phyloP scores from a whole-genome alignment of 352 stramenopile species.

The Blastocystis sp. region DNA sequence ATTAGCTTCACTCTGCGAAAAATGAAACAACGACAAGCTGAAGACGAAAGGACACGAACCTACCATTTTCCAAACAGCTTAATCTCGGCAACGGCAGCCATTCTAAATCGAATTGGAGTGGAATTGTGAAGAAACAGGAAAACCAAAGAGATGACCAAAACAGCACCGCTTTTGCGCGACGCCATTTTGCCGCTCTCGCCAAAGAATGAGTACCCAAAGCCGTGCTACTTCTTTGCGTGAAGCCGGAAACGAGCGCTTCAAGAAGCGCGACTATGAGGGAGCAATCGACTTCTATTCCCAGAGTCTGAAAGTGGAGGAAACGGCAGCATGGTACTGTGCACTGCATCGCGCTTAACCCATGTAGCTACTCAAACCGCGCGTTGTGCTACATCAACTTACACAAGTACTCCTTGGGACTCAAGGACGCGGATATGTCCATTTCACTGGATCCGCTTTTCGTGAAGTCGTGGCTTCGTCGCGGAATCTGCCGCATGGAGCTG shows the following conservation, averaged over 20 bases:
- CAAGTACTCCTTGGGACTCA: background rate
- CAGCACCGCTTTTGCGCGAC: background rate
- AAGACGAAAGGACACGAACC: no score
- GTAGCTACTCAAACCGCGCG: slow-evolving; percentile 23
- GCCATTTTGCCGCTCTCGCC: background rate
- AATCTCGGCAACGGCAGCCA: no score
- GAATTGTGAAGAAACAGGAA: no score
- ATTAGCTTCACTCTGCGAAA: no score
- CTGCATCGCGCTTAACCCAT: background rate
- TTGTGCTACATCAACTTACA: slow-evolving; percentile 25
- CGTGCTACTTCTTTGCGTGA: background rate
- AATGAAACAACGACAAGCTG: no score
- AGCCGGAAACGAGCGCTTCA: background rate
- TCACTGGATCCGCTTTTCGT: background rate
- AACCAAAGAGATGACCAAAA: no score
- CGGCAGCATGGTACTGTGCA: slow-evolving; percentile 8
- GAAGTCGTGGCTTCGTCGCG: slow-evolving; percentile 19
- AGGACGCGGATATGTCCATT: background rate
- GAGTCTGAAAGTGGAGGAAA: background rate
- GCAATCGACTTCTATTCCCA: slow-evolving; percentile 25
- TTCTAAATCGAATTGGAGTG: no score
- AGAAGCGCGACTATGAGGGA: slow-evolving; percentile 26
- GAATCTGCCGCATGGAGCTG: background rate
- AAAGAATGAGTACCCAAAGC: background rate
- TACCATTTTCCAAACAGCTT: no score